phyloP scores from a whole-genome alignment of 805 yeast species.

The Saccharomyces jurei region DNA sequence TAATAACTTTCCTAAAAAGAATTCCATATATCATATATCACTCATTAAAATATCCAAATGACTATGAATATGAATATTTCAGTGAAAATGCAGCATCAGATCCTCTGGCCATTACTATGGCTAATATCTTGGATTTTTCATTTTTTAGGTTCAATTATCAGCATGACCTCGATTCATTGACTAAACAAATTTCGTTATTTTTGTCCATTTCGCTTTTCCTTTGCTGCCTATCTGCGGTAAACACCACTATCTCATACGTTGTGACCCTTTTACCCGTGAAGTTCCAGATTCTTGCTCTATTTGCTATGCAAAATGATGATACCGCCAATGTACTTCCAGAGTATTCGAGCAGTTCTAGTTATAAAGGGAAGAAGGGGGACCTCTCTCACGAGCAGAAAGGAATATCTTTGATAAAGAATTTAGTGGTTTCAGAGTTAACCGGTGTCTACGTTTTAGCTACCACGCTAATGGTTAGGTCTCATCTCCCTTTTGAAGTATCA shows the following conservation, averaged over 20 bases:
- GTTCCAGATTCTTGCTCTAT: slow-evolving; percentile 25
- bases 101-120: slow-evolving; percentile 34
- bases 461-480: slow-evolving; percentile 33
- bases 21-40: slow-evolving; percentile 21
- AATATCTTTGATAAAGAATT: slow-evolving; percentile 33
- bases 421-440: slow-evolving; percentile 32
- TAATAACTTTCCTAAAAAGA: slow-evolving; percentile 25
- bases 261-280: slow-evolving; percentile 32
- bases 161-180: slow-evolving; percentile 31
- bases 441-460: slow-evolving; percentile 37
- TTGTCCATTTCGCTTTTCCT: slow-evolving; percentile 52
- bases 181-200: slow-evolving; percentile 37
- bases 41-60: slow-evolving; percentile 12
- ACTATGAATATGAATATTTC: slow-evolving; percentile 14
- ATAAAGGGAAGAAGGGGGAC: neutral
- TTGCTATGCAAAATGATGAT: slow-evolving; percentile 18
- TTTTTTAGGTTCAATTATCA: slow-evolving; percentile 27
- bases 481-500: slow-evolving; percentile 30
- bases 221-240: slow-evolving; percentile 58
- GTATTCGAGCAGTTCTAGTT: slow-evolving; percentile 2
- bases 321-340: slow-evolving; percentile 14
- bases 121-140: slow-evolving; percentile 28
- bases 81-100: slow-evolving; percentile 20
- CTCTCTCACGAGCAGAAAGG: slow-evolving; percentile 5
- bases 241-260: slow-evolving; percentile 50